Evolutionary conservation across 768 basidiomycete species (phyloP), one percentile per base, ranked within the genome.

Genomic region (Auriscalpium vulgare): DNA sequence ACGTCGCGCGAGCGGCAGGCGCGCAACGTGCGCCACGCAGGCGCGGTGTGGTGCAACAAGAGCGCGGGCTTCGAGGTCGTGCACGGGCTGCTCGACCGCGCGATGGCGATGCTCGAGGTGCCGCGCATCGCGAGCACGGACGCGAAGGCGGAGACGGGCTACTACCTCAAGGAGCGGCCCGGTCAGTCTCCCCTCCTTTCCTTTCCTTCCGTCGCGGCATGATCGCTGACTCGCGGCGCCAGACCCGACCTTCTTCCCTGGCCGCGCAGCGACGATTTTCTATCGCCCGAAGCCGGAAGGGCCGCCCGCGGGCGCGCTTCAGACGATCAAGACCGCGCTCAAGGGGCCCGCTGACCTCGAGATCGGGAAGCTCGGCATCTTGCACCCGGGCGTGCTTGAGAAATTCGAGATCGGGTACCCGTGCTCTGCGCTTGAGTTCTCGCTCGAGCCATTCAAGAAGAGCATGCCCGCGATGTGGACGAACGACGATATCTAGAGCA

Each of bases 201-300:
- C 50, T 14, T 21, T 54, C 23, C 52, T 10, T 56, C 47, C 40
- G 49, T 8, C 23, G 17, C 37, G 13, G 1, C 34, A 48, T 29
- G 36, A 43, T 37, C 16, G 55, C 38, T 51, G 17, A 51, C 61
- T 16, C 29, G 57, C 43, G 45, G 14, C 50, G 38, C 4, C 66
- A 97, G 97, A 99, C 72, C 79, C 88, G 7, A 88, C 89, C 55
- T 99, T 87, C 76, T 95, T 99, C 79, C 91, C 94, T 38, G 94
- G 94, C 37, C 88, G 95, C 36, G 93, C 92, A 2, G 97, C 97
- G 4, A 87, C 81, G 34, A 90, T 99, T 63, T 89, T 82, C 73
- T 97, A 93, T 72, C 87, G 97, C 47, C 73, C 81, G 29, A 74
- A 75, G 9, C 71, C 76, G 8, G 55, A 62, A 13, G 73, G 74